Conservation (phyloP, 1,139 yeast genomes). For the Debaryomycetaceae sp. region DNA sequence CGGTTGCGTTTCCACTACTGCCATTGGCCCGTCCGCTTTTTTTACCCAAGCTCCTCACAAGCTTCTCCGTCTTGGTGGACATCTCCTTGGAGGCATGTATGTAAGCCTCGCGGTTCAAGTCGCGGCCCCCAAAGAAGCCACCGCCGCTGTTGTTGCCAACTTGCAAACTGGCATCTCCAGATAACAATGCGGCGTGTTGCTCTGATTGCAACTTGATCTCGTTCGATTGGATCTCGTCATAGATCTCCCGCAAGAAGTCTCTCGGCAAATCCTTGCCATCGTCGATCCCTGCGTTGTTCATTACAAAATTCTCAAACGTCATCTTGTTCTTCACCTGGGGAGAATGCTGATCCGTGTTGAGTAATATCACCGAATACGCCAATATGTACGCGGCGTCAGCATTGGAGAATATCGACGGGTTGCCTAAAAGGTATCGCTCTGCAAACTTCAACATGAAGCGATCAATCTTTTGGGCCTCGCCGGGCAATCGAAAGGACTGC, state of each 20-base stretch:
- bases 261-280: constrained; percentile 82
- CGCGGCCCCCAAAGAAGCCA: constrained; percentile 73
- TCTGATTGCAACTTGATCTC: constrained; percentile 92
- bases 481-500: constrained; percentile 90
- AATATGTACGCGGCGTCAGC: constrained; percentile 93
- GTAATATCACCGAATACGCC: constrained; percentile 87
- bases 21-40: constrained; percentile 25
- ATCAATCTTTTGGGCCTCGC: constrained; percentile 97
- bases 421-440: constrained; percentile 82
- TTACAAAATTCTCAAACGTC: constrained; percentile 82
- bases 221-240: constrained; percentile 68
- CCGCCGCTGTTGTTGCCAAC: constrained; percentile 33
- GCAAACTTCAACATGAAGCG: constrained; percentile 96
- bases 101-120: constrained; percentile 79
- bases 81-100: constrained; percentile 89
- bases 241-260: constrained; percentile 65
- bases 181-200: constrained; percentile 84
- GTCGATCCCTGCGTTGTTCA: constrained; percentile 89
- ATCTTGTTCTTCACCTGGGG: constrained; percentile 80
- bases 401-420: constrained; percentile 78
- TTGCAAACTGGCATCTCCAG: constrained; percentile 56
- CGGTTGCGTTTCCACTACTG: too few species aligned
- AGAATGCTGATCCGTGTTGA: constrained; percentile 92
- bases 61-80: constrained; percentile 81
- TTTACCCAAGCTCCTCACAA: constrained; percentile 68